Conservation (phyloP, 1,284 basidiomycete species). For the Ganoderma lucidum region DNA sequence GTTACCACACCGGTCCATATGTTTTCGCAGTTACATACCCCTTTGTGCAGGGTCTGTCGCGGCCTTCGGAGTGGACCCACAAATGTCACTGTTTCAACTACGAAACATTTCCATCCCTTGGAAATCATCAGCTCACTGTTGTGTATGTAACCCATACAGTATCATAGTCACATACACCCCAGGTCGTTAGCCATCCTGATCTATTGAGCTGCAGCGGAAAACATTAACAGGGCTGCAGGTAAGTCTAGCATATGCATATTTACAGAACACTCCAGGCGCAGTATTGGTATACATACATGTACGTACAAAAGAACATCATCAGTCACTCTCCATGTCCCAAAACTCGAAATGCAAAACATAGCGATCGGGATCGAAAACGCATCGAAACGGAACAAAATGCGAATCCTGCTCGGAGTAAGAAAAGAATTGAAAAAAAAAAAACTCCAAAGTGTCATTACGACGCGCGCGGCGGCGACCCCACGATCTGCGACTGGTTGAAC, state of each 20-base stretch:
- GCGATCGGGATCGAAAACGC: neutral
- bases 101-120: no score
- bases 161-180: no score
- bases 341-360: conserved; percentile 11
- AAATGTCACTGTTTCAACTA: neutral
- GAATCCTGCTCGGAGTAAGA: neutral
- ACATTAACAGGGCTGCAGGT: neutral
- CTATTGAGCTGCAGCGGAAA: neutral
- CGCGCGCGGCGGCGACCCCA: conserved; percentile 38
- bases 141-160: no score
- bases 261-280: conserved; percentile 29
- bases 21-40: no score
- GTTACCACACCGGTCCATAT: neutral
- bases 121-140: no score
- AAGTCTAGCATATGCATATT: conserved; percentile 22
- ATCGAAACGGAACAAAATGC: neutral
- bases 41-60: no score
- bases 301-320: conserved; percentile 18
- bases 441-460: conserved; percentile 5
- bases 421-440: conserved; percentile 4
- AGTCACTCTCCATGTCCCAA: conserved; percentile 21
- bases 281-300: conserved; percentile 31
- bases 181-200: neutral
- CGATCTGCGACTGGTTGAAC: conserved; percentile 68
- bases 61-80: neutral